phyloP scores from a whole-genome alignment of 129 eudicot genomes.

The Flaveria trinervia region DNA sequence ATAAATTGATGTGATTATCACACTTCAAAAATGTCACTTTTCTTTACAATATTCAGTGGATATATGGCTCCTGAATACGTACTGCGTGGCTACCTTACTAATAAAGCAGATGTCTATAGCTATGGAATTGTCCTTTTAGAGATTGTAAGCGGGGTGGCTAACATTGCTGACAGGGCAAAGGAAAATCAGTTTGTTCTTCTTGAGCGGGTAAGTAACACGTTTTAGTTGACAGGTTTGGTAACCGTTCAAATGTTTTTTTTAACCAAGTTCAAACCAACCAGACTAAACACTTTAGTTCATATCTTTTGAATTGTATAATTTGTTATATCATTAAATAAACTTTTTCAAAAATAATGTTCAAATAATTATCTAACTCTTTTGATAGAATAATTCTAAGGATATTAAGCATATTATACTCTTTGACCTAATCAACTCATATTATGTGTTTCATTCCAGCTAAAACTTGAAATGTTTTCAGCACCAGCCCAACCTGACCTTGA shows the following conservation, averaged over 20 bases:
- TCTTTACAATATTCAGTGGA: conserved; percentile 48
- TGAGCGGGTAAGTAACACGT: conserved; percentile 60
- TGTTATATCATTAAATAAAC: neutral
- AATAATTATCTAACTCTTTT: neutral
- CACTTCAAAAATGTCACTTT: neutral
- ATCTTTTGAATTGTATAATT: too few species aligned
- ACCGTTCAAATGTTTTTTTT: neutral
- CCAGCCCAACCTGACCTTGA: too few species aligned
- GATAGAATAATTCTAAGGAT: neutral
- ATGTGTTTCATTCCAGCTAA: neutral
- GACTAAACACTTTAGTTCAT: too few species aligned
- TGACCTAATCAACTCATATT: neutral
- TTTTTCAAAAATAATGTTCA: neutral
- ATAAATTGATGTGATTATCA: neutral
- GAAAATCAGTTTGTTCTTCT: conserved; percentile 54
- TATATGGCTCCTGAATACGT: conserved; percentile 93
- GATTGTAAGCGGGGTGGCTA: conserved; percentile 61
- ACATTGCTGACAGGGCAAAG: conserved; percentile 43
- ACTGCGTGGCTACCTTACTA: conserved; percentile 68
- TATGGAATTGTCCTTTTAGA: conserved; percentile 69
- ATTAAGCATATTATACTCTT: neutral
- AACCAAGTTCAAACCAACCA: neutral
- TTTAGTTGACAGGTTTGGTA: neutral
- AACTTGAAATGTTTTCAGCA: too few species aligned
- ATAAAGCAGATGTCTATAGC: conserved; percentile 84